phyloP scores from a whole-genome alignment of 306 rosid genomes.

The Cajanus cajan region DNA sequence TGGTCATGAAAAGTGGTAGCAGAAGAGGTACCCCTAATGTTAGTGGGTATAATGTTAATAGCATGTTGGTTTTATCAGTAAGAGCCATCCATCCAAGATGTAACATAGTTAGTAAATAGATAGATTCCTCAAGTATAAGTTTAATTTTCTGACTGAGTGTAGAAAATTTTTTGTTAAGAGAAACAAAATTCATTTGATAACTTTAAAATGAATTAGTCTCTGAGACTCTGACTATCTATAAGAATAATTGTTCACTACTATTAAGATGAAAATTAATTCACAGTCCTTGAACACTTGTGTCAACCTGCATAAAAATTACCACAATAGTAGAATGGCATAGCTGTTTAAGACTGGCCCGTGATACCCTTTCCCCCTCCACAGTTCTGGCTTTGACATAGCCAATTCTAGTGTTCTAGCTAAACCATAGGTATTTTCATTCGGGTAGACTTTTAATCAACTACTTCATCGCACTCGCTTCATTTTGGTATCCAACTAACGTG shows the following conservation, averaged over 20 bases:
- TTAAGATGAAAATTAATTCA: background rate
- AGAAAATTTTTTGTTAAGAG: too few relatives aligned
- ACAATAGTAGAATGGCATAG: slow-evolving; percentile 1
- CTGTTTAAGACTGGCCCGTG: slow-evolving; percentile 34
- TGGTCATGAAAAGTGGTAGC: background rate
- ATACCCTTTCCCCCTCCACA: slow-evolving; percentile 20
- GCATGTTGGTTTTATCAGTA: background rate
- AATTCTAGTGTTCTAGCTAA: slow-evolving; percentile 3
- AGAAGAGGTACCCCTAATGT: background rate
- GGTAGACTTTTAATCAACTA: slow-evolving; percentile 33
- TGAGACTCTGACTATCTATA: too few relatives aligned
- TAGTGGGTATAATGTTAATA: too few relatives aligned
- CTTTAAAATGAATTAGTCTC: too few relatives aligned
- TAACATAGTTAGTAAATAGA: too few relatives aligned
- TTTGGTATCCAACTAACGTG: slow-evolving; percentile 33
- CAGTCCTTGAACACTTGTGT: background rate
- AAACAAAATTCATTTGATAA: too few relatives aligned
- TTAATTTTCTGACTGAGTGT: too few relatives aligned
- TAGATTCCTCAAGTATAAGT: too few relatives aligned
- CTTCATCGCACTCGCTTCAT: slow-evolving; percentile 7
- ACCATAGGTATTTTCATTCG: slow-evolving; percentile 25
- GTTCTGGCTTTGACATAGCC: background rate
- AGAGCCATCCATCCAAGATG: background rate
- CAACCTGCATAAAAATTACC: background rate
- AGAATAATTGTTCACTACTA: too few relatives aligned